Evolutionary conservation across 805 yeast species (phyloP), one percentile per base, ranked within the genome.

Genomic region (Candida boidinii): DNA sequence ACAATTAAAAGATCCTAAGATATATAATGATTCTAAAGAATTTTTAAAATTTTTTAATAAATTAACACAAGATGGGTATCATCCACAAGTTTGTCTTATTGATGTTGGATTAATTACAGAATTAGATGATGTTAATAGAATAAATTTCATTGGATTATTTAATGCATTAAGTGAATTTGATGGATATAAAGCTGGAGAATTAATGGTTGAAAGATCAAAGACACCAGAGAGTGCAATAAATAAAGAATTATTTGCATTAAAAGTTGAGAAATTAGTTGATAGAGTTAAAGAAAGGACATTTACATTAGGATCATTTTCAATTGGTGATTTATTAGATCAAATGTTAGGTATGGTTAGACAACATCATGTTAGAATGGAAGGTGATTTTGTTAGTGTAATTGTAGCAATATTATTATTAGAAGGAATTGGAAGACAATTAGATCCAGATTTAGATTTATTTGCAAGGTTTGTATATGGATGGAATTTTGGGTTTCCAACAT

Each of bases 311-410:
- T 82, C 86, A 29, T 79, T 92, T 11, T 82, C 90, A 23, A 84
- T 92, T 41, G 96, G 97, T 4, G 96, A 88, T 48, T 62, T 92
- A 36, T 64, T 92, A 36, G 92, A 86, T 44, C 81, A 77, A 48
- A 88, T 90, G 68, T 66, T 92, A 37, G 66, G 78, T 3, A 87
- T 92, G 96, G 97, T 92, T 14, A 66, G 97, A 39, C 63, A 66
- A 9, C 98, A 92, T 55, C 99, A 92, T 56, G 98, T 92, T 16
- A 70, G 96, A 50, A 83, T 92, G 95, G 99, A 92, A 51, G 94
- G 95, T 6, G 98, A 92, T 56, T 92, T 92, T 51, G 78, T 92
- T 27, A 86, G 95, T 20, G 95, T 92, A 17, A 81, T 92, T n/a
- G 86, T 92, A 21, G 95, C 97, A 1, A 87, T 92, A 17, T 60